Evolutionary conservation across 2,329 filamentous ascomycete species (phyloP).

Genomic region (Curvularia hawaiiensis): DNA sequence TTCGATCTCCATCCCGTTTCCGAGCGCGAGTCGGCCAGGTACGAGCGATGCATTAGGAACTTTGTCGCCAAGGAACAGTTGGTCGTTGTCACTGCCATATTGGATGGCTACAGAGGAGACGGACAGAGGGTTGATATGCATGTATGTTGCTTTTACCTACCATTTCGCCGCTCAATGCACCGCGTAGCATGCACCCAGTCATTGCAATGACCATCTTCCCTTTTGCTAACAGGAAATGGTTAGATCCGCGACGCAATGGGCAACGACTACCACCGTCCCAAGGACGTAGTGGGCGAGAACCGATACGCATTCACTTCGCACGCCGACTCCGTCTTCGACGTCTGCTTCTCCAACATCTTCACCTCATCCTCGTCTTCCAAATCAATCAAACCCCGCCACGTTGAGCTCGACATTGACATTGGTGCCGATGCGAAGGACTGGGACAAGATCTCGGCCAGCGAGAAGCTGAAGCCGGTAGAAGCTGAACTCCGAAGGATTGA

Average conservation of each 20-base stretch:
- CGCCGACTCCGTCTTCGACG: slow-evolving; percentile 89
- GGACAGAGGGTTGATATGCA: slow-evolving; percentile 94
- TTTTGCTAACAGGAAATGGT: slow-evolving; percentile 9
- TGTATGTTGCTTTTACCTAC: slow-evolving; percentile 60
- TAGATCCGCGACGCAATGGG: slow-evolving; percentile 95
- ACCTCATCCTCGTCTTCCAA: slow-evolving; percentile 46
- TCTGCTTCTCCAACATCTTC: slow-evolving; percentile 91
- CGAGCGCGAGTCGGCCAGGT: slow-evolving; percentile 64
- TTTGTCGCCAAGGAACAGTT: slow-evolving; percentile 91
- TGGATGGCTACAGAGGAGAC: slow-evolving; percentile 86
- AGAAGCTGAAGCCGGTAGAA: slow-evolving; percentile 98
- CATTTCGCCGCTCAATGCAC: background rate
- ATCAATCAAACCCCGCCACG: slow-evolving; percentile 61
- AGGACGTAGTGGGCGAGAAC: slow-evolving; percentile 89
- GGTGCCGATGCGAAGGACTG: slow-evolving; percentile 98
- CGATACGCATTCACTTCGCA: slow-evolving; percentile 94
- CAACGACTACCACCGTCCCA: slow-evolving; percentile 93
- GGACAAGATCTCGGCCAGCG: slow-evolving; percentile 91
- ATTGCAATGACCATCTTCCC: background rate
- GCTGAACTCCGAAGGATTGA: slow-evolving; percentile 91
- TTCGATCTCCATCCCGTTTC: slow-evolving; percentile 83
- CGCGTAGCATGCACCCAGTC: background rate
- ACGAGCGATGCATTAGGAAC: slow-evolving; percentile 93
- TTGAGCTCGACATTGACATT: slow-evolving; percentile 95
- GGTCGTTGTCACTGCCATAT: slow-evolving; percentile 90